Conservation (phyloP, 768 basidiomycete genomes). For the Candolleomyces aberdarensis region DNA sequence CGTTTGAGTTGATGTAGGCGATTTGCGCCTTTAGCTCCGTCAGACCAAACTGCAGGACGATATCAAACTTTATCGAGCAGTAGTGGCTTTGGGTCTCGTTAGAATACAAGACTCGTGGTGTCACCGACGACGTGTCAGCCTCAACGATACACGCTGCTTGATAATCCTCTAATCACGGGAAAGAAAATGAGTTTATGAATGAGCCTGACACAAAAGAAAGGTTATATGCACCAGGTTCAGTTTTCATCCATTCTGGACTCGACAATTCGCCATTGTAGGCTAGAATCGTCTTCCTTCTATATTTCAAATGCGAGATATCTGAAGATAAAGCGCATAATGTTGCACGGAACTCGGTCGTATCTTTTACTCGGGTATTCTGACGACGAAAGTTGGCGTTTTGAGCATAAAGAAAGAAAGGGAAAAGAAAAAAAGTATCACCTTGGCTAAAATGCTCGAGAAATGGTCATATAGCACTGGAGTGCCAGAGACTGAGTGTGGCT, state of each 20-base stretch:
- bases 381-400: neutral
- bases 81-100: conserved; percentile 9
- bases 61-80: conserved; percentile 35
- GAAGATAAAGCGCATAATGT: neutral
- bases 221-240: neutral
- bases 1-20: conserved; percentile 38
- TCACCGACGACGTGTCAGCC: neutral
- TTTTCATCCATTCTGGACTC: neutral
- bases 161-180: neutral
- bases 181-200: too few relatives aligned
- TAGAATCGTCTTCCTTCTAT: too few relatives aligned
- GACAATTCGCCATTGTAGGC: neutral
- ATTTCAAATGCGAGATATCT: neutral
- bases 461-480: neutral
- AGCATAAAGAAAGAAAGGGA: neutral
- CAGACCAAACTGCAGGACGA: conserved; percentile 49
- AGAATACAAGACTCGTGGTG: neutral
- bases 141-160: neutral
- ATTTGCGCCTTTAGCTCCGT: conserved; percentile 54
- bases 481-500: neutral
- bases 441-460: neutral
- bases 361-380: neutral
- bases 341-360: neutral
- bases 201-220: too few relatives aligned
- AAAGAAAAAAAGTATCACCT: neutral